These are phyloP conservation scores for Acanthochlamys bracteata DNA, from an alignment of 106 monocot species.

Conservation along the genomic window DNA sequence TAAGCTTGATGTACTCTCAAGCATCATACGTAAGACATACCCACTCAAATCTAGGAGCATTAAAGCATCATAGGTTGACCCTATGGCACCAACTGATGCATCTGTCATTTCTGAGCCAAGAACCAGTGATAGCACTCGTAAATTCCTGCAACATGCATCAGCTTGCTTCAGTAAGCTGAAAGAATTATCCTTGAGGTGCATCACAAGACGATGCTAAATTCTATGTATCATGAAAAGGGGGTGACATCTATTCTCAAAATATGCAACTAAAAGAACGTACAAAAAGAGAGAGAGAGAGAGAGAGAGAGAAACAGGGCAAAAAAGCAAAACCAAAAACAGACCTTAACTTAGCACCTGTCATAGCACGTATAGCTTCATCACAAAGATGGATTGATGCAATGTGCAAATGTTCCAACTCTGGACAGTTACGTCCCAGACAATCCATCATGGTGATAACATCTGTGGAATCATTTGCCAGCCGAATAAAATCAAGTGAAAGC, in stretches of 20 bases:
- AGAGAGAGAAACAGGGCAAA: no score
- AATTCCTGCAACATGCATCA: slow-evolving; percentile 34
- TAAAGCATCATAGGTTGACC: slow-evolving; percentile 39
- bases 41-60: slow-evolving; percentile 95
- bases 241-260: no score
- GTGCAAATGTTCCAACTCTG: slow-evolving; percentile 53
- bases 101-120: slow-evolving; percentile 83
- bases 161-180: no score
- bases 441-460: slow-evolving; percentile 69
- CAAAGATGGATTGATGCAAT: slow-evolving; percentile 61
- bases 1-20: no score
- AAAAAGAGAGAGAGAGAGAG: no score
- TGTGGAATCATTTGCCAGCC: slow-evolving; percentile 79
- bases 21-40: slow-evolving; percentile 22
- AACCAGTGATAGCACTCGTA: slow-evolving; percentile 73
- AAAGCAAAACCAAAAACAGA: slow-evolving; percentile 15
- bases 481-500: slow-evolving; percentile 74
- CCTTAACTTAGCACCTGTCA: slow-evolving; percentile 74
- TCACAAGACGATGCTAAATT: no score
- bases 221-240: no score
- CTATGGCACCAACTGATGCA: slow-evolving; percentile 82
- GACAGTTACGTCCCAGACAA: slow-evolving; percentile 57
- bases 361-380: slow-evolving; percentile 77
- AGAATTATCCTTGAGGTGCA: no score
- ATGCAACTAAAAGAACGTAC: no score